Evolutionary conservation across 2,329 filamentous ascomycete species (phyloP), one percentile per base, ranked within the genome.

Genomic region (Microdochium bolleyi): DNA sequence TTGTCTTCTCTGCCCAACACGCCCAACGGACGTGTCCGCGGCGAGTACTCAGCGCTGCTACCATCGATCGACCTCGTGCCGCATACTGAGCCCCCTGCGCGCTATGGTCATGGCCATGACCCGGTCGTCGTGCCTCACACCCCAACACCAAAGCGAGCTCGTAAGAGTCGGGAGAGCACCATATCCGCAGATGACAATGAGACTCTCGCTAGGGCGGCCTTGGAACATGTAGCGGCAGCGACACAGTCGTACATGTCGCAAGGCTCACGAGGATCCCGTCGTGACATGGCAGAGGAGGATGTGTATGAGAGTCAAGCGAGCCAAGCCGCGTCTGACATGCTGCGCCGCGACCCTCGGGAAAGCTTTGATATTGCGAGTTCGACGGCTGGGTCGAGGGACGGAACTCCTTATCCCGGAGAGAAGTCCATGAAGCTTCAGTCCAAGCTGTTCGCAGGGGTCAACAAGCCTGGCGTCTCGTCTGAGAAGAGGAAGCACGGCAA

Each of bases 1-100:
- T 75, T 95, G 66, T 95, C 91, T 1, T 94, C 91, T 1, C 74
- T 96, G 4, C 90, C 90, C 8, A 84, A 83, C 5, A 95, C 90
- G 2, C 89, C 90, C 10, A 77, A 82, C 14, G 67, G 75, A 46
- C 77, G 80, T 50, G 70, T 73, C 13, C 68, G 70, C 32, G 76
- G 73, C 38, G 71, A 74, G 41, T 75, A 77, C 49, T 69, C 71
- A 16, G 76, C 73, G 3, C 77, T 87, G 60, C 73, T 84, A 50
- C 83, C 85, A 49, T 82, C 85, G 0, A 74, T 78, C 59, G 73
- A 88, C 65, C 69, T 88, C 11, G 79, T 85, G 2, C 76, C 80
- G 7, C 79, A 80, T 61, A 81, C 74, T 56, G 83, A 82, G 69
- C 78, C 80, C 14, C 72, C 72, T 3, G 74, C 76, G 21, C 73